Evolutionary conservation across 495 filamentous ascomycete genomes (phyloP).

Genomic region (Lepraria neglecta): DNA sequence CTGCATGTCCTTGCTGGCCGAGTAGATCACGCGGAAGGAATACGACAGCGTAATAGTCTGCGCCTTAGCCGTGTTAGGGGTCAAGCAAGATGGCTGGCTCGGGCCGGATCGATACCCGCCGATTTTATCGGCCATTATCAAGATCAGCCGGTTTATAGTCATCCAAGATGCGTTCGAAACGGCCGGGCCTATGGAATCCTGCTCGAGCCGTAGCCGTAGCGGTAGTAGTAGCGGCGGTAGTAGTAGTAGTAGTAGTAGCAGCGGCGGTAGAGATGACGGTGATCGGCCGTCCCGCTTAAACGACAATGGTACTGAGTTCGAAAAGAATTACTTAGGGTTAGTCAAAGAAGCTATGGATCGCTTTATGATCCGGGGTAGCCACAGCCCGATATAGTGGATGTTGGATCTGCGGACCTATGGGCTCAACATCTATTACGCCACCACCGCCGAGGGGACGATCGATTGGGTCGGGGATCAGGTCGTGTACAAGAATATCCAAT

Average conservation of each 20-base stretch:
- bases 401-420: constrained; percentile 32
- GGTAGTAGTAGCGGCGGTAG: not conserved
- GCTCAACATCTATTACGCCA: constrained; percentile 35
- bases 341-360: not conserved
- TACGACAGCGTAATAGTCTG: not conserved
- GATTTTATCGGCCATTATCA: too few species aligned
- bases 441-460: constrained; percentile 2
- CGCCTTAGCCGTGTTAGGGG: not conserved
- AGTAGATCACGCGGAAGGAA: not conserved
- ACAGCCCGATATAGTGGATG: constrained; percentile 25
- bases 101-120: not conserved
- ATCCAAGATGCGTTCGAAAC: not conserved
- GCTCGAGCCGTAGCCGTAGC: not conserved
- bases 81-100: not conserved
- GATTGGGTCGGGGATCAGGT: not conserved
- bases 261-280: too few species aligned
- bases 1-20: not conserved
- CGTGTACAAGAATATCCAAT: not conserved
- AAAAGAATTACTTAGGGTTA: constrained; percentile 6
- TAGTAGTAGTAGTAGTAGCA: too few species aligned
- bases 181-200: not conserved
- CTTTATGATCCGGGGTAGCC: not conserved
- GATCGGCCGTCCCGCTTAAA: not conserved
- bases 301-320: not conserved
- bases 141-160: not conserved